These are phyloP conservation scores for Cinchona pubescens DNA, from an alignment of 257 asterid species.

Conservation along the genomic window DNA sequence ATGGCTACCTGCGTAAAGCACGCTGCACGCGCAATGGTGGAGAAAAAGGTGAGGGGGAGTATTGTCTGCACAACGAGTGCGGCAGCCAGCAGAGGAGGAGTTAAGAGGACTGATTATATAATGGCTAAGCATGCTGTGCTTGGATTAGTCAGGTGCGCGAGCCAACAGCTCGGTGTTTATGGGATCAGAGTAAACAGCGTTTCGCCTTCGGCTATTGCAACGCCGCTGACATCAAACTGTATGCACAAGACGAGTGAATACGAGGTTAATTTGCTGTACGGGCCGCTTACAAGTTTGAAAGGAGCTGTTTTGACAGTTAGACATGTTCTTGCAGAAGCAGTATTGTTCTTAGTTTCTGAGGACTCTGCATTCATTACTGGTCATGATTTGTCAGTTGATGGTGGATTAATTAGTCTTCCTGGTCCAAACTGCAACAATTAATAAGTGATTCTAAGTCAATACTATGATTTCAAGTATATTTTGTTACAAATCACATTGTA, in stretches of 20 bases:
- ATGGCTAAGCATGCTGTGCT: constrained; percentile 36
- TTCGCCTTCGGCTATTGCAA: constrained; percentile 24
- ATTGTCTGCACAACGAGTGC: constrained; percentile 26
- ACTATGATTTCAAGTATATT: no score
- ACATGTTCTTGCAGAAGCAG: constrained; percentile 34
- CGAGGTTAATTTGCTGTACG: constrained; percentile 4
- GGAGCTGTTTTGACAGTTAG: background rate
- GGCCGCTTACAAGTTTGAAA: constrained; percentile 20
- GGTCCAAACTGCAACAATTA: background rate
- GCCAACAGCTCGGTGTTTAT: constrained; percentile 20
- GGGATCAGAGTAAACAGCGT: constrained; percentile 32
- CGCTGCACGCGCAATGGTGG: constrained; percentile 28
- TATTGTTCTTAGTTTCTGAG: constrained; percentile 17
- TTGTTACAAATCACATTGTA: no score
- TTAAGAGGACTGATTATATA: constrained; percentile 5
- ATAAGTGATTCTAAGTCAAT: no score
- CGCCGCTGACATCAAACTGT: background rate
- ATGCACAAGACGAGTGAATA: background rate
- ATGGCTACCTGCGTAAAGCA: constrained; percentile 24
- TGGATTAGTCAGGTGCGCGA: constrained; percentile 24
- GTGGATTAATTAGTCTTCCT: constrained; percentile 24
- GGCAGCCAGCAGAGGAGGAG: constrained; percentile 12
- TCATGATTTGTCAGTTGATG: constrained; percentile 26
- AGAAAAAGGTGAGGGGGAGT: constrained; percentile 12
- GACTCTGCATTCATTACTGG: constrained; percentile 29